A percentile compares a stretch with the other conserved stretches of the same genome.
Conservation (phyloP, 345 rosid genomes). For the Salix udensis region DNA sequence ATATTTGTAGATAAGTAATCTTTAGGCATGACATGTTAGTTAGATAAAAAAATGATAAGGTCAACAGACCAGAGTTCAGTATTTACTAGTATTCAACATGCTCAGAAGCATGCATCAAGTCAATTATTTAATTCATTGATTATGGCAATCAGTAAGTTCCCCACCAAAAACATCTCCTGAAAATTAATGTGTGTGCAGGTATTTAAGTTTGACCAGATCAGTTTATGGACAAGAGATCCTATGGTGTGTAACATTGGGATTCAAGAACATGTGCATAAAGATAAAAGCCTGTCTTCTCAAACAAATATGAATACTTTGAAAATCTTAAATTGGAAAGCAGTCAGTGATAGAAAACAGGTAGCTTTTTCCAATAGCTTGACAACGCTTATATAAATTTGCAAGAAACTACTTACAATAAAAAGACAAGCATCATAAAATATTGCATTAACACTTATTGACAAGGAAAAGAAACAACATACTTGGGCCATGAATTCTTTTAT, state of each 20-base stretch:
- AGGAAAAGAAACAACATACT: conserved; percentile 39
- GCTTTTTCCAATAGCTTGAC: not conserved
- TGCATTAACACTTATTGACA: not conserved
- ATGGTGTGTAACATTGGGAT: no score
- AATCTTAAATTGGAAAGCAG: not conserved
- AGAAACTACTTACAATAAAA: not conserved
- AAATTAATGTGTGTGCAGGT: no score
- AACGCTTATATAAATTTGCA: not conserved
- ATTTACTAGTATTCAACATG: not conserved
- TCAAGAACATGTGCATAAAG: not conserved
- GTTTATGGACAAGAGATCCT: not conserved
- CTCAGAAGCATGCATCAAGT: not conserved
- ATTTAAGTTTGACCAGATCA: not conserved
- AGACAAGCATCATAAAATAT: not conserved
- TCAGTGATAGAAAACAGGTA: not conserved
- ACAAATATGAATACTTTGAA: not conserved
- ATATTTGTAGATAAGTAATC: not conserved
- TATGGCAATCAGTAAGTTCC: not conserved
- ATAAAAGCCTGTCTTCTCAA: not conserved
- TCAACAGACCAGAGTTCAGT: not conserved
- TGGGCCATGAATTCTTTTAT: conserved; percentile 97
- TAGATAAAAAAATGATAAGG: not conserved
- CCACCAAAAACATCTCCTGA: not conserved
- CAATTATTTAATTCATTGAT: not conserved
- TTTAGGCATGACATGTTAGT: not conserved